Evolutionary conservation across 371 early-diverging fungal species (phyloP).

Genomic region (Mortierella sp.): DNA sequence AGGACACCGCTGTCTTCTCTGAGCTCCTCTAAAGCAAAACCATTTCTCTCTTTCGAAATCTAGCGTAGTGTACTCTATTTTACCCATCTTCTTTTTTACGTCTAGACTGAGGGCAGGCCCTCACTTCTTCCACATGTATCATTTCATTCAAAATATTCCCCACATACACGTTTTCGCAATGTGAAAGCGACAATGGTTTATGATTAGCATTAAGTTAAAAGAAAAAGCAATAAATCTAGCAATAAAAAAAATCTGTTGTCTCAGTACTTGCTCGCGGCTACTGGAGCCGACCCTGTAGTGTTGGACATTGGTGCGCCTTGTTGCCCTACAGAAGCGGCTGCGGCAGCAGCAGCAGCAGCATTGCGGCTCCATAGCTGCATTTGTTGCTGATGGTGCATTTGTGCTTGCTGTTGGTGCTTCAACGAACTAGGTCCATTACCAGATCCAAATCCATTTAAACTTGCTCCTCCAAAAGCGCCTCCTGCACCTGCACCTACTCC

Average conservation of each 20-base stretch:
- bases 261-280: conserved; percentile 5
- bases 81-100: background rate
- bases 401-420: conserved; percentile 52
- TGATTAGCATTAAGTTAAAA: background rate
- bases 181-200: conserved; percentile 1
- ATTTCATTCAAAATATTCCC: background rate
- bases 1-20: conserved; percentile 2
- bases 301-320: background rate
- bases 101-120: background rate
- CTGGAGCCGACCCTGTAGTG: background rate
- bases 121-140: background rate
- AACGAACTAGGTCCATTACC: conserved; percentile 46
- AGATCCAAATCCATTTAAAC: conserved; percentile 19
- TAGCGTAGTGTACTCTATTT: background rate
- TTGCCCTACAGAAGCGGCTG: background rate
- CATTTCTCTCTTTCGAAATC: background rate
- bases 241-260: background rate
- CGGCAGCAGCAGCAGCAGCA: conserved; percentile 28
- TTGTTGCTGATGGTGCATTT: conserved; percentile 55
- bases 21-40: conserved; percentile 5
- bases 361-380: conserved; percentile 53
- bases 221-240: background rate
- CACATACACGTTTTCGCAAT: background rate
- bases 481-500: conserved; percentile 54
- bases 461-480: conserved; percentile 45